Conservation (phyloP, 139 green algal species). For the Chlamydomonas schloesseri region DNA sequence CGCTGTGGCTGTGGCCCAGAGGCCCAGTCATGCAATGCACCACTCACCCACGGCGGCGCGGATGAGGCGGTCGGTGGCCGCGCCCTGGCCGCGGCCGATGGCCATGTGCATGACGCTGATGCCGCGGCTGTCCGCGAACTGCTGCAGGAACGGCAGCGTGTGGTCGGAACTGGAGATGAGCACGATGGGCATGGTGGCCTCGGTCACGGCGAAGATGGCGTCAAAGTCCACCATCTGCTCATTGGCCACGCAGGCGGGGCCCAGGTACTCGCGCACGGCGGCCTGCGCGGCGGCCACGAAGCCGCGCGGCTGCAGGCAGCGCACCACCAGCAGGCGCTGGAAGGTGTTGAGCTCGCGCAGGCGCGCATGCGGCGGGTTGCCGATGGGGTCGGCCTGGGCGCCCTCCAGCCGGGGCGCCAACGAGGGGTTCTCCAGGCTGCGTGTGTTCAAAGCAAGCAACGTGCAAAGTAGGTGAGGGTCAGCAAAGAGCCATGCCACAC, state of each 20-base stretch:
- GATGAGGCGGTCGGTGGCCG: constrained; percentile 51
- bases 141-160: constrained; percentile 54
- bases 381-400: background rate
- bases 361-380: background rate
- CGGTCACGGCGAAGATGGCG: constrained; percentile 37
- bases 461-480: background rate
- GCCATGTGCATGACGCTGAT: constrained; percentile 54
- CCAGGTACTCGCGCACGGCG: constrained; percentile 39
- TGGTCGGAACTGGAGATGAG: constrained; percentile 50
- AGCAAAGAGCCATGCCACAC: no score
- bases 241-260: constrained; percentile 44
- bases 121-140: constrained; percentile 51
- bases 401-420: background rate
- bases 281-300: constrained; percentile 46
- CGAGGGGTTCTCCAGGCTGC: constrained; percentile 11
- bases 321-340: constrained; percentile 54
- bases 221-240: constrained; percentile 54
- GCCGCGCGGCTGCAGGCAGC: constrained; percentile 55
- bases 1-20: no score
- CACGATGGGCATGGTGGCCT: constrained; percentile 49
- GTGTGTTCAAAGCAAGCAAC: no score
- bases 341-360: constrained; percentile 49
- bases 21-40: no score
- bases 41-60: constrained; percentile 33
- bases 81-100: constrained; percentile 55